Conservation (phyloP, 208 protist genomes). For the Leishmania major region DNA sequence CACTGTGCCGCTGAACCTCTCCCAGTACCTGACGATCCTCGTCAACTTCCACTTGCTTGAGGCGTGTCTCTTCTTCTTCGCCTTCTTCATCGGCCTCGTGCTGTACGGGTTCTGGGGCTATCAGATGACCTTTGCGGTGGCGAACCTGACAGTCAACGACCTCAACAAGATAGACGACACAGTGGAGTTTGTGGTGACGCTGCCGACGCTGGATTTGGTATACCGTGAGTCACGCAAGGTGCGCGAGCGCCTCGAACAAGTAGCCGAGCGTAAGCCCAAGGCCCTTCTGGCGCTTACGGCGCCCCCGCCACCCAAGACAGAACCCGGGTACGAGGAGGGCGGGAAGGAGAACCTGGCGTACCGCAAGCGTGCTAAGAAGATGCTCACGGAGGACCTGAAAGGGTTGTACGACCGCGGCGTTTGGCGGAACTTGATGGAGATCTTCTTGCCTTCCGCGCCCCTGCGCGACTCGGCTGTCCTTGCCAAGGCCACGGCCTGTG, state of each 20-base stretch:
- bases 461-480: conserved; percentile 29
- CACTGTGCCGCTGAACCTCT: conserved; percentile 34
- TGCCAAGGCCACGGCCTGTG: conserved; percentile 7
- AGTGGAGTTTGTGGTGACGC: conserved; percentile 49
- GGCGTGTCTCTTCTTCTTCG: conserved; percentile 78
- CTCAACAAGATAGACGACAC: conserved; percentile 89
- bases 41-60: conserved; percentile 62
- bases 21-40: conserved; percentile 73
- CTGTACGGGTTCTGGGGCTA: conserved; percentile 85
- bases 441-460: conserved; percentile 69
- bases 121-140: conserved; percentile 76
- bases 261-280: conserved; percentile 57
- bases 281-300: conserved; percentile 42
- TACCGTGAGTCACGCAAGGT: conserved; percentile 69
- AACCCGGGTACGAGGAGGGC: conserved; percentile 47
- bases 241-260: conserved; percentile 43
- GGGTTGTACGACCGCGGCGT: conserved; percentile 80
- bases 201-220: conserved; percentile 58
- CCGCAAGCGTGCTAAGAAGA: conserved; percentile 59
- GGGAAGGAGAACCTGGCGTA: conserved; percentile 58
- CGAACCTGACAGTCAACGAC: conserved; percentile 89
- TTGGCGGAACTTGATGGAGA: conserved; percentile 75
- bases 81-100: conserved; percentile 67
- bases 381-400: conserved; percentile 54
- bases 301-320: conserved; percentile 47